phyloP scores from a whole-genome alignment of 257 asterid genomes.

The Verbena officinalis region DNA sequence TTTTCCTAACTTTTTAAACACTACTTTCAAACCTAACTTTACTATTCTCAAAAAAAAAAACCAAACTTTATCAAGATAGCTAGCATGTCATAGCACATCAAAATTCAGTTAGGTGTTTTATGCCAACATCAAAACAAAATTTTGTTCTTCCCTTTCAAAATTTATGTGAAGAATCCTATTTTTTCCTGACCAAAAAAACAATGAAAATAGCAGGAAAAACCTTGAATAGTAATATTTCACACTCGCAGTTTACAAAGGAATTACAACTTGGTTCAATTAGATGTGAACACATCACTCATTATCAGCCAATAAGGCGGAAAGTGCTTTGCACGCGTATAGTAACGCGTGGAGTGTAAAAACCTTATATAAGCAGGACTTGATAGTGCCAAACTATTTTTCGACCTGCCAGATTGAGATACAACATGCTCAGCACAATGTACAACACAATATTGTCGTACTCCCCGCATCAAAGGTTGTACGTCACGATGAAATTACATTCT shows the following conservation, averaged over 20 bases:
- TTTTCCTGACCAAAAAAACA: constrained; percentile 25
- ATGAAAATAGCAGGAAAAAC: constrained; percentile 20
- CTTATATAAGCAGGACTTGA: constrained; percentile 35
- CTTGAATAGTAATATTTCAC: background rate
- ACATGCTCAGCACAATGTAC: constrained; percentile 26
- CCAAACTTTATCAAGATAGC: constrained; percentile 7
- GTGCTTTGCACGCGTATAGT: background rate
- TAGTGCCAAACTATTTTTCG: constrained; percentile 40
- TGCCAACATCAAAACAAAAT: constrained; percentile 19
- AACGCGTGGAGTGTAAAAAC: constrained; percentile 22
- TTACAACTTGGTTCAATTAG: background rate
- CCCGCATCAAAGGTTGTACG: constrained; percentile 36
- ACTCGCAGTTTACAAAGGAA: constrained; percentile 26
- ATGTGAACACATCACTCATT: constrained; percentile 14
- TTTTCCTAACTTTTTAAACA: too few relatives aligned
- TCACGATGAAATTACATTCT: constrained; percentile 29
- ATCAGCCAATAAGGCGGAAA: constrained; percentile 22
- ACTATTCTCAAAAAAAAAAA: too few relatives aligned
- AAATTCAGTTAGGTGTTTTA: constrained; percentile 16
- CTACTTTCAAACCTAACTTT: too few relatives aligned
- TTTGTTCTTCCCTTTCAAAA: constrained; percentile 50
- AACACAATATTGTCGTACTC: constrained; percentile 21
- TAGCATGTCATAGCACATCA: constrained; percentile 26
- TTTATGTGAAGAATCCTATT: constrained; percentile 29
- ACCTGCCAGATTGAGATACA: constrained; percentile 42